Evolutionary conservation across 345 rosid genomes (phyloP), one percentile per base, ranked within the genome.

Genomic region (Erucastrum elatum): DNA sequence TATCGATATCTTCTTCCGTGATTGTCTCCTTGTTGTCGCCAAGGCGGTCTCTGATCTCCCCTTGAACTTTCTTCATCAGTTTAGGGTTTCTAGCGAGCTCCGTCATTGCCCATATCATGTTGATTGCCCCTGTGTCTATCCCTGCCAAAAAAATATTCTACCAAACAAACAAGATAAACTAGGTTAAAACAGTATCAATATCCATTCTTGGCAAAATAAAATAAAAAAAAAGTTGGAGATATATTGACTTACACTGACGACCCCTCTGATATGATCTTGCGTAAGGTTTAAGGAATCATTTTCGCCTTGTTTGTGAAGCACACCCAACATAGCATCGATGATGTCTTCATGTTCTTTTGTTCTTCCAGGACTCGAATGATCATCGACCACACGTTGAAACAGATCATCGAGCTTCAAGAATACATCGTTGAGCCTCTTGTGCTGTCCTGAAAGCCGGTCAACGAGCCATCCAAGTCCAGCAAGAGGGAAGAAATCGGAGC

Each of bases 21-120:
- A 86, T 85, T 25, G 2, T 66, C 25, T 66, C 73, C 8, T 60
- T 74, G 1, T 79, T 17, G 58, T 62, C 6, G 27, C 87, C 84
- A 46, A 84, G 21, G 3, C 53, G 3, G 8, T 64, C 70, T 49
- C 86, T 69, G 31, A 78, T 66, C 65, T 87, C 85, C 11, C 8
- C 72, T 71, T 86, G 87, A 76, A 39, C 77, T 80, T 79, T 35
- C 39, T 35, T 76, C 85, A 90, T 71, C 7, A 74, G 71, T 62
- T 53, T 15, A 0, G 84, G 83, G 56, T 80, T 72, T 63, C 70
- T 85, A 60, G 64, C 86, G 2, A 87, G 77, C 5, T 72, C 73
- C 0, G 86, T 82, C 84, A 89, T 87, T 0, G 85, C 77, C 90
- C 91, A 90, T n/a, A 62, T 74, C 65, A 82, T 64, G 0, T 86